A percentile compares a stretch with the other conserved stretches of the same genome.
phyloP scores from a whole-genome alignment of 208 protist genomes.

The Crithidia sp. region DNA sequence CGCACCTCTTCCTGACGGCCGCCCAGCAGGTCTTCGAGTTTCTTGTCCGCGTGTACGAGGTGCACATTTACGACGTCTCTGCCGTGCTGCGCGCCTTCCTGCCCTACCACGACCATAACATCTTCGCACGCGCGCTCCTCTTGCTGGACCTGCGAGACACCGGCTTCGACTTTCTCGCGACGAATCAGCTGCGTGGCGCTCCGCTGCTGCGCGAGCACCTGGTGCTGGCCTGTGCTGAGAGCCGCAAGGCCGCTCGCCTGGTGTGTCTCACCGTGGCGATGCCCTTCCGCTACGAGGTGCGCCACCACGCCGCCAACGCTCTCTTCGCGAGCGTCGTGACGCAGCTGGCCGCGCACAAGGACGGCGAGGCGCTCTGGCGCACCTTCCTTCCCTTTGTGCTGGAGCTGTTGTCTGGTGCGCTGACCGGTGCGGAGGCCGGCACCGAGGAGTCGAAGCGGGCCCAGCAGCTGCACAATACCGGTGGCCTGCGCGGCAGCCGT shows the following conservation, averaged over 20 bases:
- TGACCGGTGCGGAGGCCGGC: slow-evolving; percentile 26
- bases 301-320: slow-evolving; percentile 76
- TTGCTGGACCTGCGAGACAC: slow-evolving; percentile 88
- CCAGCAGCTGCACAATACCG: slow-evolving; percentile 12
- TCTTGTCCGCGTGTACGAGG: slow-evolving; percentile 83
- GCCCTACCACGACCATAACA: slow-evolving; percentile 88
- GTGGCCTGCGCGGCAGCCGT: slow-evolving; percentile 15
- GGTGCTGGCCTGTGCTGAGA: slow-evolving; percentile 72
- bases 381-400: slow-evolving; percentile 76
- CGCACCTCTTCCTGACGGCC: slow-evolving; percentile 82
- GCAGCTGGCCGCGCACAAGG: slow-evolving; percentile 53
- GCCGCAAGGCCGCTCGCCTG: slow-evolving; percentile 70
- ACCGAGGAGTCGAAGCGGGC: slow-evolving; percentile 22
- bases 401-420: slow-evolving; percentile 61
- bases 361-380: slow-evolving; percentile 77
- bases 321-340: slow-evolving; percentile 80
- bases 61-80: slow-evolving; percentile 83
- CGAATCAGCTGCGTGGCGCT: slow-evolving; percentile 79
- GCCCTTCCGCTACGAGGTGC: slow-evolving; percentile 53
- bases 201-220: slow-evolving; percentile 80
- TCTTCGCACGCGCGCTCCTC: slow-evolving; percentile 79
- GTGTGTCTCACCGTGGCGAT: slow-evolving; percentile 67
- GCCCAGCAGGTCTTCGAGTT: slow-evolving; percentile 91
- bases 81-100: slow-evolving; percentile 79
- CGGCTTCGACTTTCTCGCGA: slow-evolving; percentile 80